Conservation (phyloP, 2,329 filamentous ascomycete genomes). For the Magnaporthiopsis rhizophila region DNA sequence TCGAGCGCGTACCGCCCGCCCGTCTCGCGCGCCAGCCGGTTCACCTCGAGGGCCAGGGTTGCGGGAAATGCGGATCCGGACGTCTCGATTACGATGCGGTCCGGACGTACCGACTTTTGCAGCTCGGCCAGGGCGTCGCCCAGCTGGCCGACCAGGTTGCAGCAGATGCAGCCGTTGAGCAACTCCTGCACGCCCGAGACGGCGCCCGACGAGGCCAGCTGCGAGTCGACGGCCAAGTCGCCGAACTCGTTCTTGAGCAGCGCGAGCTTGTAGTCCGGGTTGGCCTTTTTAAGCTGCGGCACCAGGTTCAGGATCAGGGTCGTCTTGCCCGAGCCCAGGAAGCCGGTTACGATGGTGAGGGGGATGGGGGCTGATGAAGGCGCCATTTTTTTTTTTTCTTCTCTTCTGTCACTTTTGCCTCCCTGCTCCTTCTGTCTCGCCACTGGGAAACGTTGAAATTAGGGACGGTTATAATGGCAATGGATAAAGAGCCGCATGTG, state of each 20-base stretch:
- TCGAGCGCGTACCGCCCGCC: slow-evolving; percentile 65
- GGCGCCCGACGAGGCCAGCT: slow-evolving; percentile 73
- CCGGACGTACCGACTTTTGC: slow-evolving; percentile 44
- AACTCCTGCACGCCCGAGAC: slow-evolving; percentile 89
- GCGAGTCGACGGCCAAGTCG: slow-evolving; percentile 86
- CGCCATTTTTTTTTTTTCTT: slow-evolving; percentile 5
- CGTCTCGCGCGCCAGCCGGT: slow-evolving; percentile 64
- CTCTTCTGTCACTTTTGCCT: no score
- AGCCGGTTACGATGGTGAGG: slow-evolving; percentile 92
- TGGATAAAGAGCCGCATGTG: neutral
- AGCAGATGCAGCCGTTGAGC: slow-evolving; percentile 97
- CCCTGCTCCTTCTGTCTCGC: neutral
- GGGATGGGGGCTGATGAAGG: slow-evolving; percentile 52
- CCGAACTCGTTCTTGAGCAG: slow-evolving; percentile 98
- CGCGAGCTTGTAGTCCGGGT: slow-evolving; percentile 73
- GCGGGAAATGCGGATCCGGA: slow-evolving; percentile 81
- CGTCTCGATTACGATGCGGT: slow-evolving; percentile 92
- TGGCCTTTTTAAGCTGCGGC: slow-evolving; percentile 72
- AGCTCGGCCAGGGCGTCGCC: slow-evolving; percentile 73
- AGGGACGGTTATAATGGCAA: neutral
- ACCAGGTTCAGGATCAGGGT: slow-evolving; percentile 91
- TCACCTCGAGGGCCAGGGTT: slow-evolving; percentile 84
- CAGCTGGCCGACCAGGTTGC: slow-evolving; percentile 91
- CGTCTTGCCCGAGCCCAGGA: slow-evolving; percentile 92
- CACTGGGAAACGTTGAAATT: neutral